These are phyloP conservation scores for Graphilbum sp. DNA, from an alignment of 2,329 filamentous ascomycete genomes.

Conservation along the genomic window DNA sequence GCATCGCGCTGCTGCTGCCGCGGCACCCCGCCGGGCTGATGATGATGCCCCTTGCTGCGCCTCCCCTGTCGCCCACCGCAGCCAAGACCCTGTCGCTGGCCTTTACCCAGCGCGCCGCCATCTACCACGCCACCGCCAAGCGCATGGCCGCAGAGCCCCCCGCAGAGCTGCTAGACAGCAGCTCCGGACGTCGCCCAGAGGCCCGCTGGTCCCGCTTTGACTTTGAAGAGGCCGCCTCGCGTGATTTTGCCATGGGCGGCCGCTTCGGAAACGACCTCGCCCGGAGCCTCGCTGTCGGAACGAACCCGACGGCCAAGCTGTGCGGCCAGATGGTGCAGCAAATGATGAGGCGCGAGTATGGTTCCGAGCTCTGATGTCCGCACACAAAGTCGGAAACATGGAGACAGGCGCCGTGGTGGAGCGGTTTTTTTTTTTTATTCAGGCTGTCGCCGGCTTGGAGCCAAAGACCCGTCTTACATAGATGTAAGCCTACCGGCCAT, in stretches of 20 bases:
- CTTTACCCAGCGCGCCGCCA: constrained; percentile 53
- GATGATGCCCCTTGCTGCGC: constrained; percentile 26
- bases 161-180: neutral
- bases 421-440: no score
- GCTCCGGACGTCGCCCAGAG: constrained; percentile 16
- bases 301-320: constrained; percentile 52
- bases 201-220: constrained; percentile 32
- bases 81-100: constrained; percentile 52
- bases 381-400: neutral
- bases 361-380: constrained; percentile 18
- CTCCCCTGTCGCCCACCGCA: constrained; percentile 42
- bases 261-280: constrained; percentile 50
- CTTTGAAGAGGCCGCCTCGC: constrained; percentile 46
- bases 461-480: neutral
- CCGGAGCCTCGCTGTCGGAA: constrained; percentile 45
- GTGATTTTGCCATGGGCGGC: constrained; percentile 47
- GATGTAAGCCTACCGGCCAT: no score
- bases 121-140: constrained; percentile 45
- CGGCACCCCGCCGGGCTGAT: no score
- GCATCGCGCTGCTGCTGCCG: constrained; percentile 43
- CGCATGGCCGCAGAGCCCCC: constrained; percentile 2
- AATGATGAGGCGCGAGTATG: constrained; percentile 54
- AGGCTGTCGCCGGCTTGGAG: neutral
- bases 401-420: neutral
- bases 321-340: constrained; percentile 54